A percentile compares a stretch with the other conserved stretches of the same genome.
phyloP scores from a whole-genome alignment of 164 flowering plant species.

The Nymphaea colorata region DNA sequence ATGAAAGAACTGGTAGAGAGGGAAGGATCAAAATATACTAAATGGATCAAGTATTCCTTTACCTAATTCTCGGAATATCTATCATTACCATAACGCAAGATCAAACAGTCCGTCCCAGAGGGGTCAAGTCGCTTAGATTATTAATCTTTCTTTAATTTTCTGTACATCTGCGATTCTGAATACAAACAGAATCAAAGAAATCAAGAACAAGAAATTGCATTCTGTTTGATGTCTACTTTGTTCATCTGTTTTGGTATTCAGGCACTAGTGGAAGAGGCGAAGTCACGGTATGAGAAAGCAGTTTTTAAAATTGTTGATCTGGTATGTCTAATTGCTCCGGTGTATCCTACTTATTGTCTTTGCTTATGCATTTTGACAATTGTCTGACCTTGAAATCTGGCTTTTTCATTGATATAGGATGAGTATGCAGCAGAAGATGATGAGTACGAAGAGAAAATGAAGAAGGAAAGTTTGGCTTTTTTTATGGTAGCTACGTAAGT shows the following conservation, averaged over 20 bases:
- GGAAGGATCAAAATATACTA: no score
- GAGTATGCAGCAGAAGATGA: constrained; percentile 91
- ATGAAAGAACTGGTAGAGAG: no score
- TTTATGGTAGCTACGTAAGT: constrained; percentile 94
- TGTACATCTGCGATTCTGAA: no score
- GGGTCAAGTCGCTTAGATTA: no score
- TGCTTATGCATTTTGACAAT: background rate
- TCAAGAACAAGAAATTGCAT: no score
- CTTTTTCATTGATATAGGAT: constrained; percentile 36
- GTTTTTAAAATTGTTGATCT: constrained; percentile 68
- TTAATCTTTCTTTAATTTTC: no score
- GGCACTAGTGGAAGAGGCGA: constrained; percentile 86
- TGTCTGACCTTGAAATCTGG: background rate
- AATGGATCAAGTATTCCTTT: no score
- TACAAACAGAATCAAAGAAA: no score
- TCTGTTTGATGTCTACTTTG: background rate
- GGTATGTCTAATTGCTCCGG: constrained; percentile 21
- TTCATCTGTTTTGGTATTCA: constrained; percentile 8
- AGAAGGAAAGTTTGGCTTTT: constrained; percentile 57
- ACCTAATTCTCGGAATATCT: no score
- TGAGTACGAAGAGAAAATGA: constrained; percentile 68
- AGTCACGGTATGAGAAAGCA: constrained; percentile 75
- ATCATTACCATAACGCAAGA: no score
- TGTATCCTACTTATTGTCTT: background rate
- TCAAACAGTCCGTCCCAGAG: no score